Conservation (phyloP, 495 filamentous ascomycete species). For the Aspergillus panamensis region DNA sequence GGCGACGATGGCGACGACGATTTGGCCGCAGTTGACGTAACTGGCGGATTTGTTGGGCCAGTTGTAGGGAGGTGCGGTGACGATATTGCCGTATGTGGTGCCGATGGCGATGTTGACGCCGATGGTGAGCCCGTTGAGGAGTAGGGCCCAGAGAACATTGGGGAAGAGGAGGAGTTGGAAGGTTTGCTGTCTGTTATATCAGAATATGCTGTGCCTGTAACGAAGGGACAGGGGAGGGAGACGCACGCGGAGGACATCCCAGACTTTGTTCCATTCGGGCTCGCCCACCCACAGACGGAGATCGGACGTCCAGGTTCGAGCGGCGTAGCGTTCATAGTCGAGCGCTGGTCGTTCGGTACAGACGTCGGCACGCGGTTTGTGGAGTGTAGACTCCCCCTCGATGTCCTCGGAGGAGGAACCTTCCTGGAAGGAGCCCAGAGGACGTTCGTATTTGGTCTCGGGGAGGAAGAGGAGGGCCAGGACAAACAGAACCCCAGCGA, state of each 20-base stretch:
- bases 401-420: conserved; percentile 3
- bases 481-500: conserved; percentile 37
- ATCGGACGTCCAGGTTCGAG: conserved; percentile 27
- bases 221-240: too few species aligned
- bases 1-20: conserved; percentile 28
- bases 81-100: conserved; percentile 34
- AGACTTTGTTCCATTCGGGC: conserved; percentile 27
- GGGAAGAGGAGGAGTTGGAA: conserved; percentile 34
- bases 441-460: conserved; percentile 57
- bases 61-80: conserved; percentile 33
- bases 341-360: conserved; percentile 26
- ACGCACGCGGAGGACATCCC: conserved; percentile 24
- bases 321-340: conserved; percentile 23
- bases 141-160: conserved; percentile 38
- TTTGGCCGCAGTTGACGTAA: conserved; percentile 36
- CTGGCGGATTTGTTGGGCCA: conserved; percentile 29
- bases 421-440: conserved; percentile 24
- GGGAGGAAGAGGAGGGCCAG: conserved; percentile 65
- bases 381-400: neutral
- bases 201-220: neutral
- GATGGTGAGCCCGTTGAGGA: conserved; percentile 36
- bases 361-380: neutral
- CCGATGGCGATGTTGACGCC: conserved; percentile 38
- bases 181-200: conserved; percentile 13
- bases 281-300: conserved; percentile 29